These are phyloP conservation scores for Blastocladiella britannica DNA, from an alignment of 192 early-diverging fungal genomes.

Conservation along the genomic window DNA sequence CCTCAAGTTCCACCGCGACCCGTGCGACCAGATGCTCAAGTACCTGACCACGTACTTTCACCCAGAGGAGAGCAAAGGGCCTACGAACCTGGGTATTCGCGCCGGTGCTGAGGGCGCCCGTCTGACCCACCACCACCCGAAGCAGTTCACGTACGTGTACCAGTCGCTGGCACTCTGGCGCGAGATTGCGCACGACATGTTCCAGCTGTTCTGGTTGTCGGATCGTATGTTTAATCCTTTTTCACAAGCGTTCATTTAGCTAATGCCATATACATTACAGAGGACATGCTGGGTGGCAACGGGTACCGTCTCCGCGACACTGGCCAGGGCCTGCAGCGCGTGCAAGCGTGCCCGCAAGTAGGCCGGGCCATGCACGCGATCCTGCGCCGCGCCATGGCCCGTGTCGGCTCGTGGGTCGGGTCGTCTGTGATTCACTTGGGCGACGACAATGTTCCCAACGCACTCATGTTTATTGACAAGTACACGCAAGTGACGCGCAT, in stretches of 20 bases:
- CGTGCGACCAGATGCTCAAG: conserved; percentile 74
- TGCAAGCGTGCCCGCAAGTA: conserved; percentile 70
- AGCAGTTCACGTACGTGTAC: conserved; percentile 78
- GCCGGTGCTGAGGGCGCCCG: conserved; percentile 65
- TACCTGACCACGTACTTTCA: conserved; percentile 54
- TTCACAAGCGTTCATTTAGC: no score
- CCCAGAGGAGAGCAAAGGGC: conserved; percentile 34
- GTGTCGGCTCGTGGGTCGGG: conserved; percentile 77
- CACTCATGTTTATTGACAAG: conserved; percentile 94
- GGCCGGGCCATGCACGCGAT: conserved; percentile 74
- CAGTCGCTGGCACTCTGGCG: conserved; percentile 91
- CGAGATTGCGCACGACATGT: conserved; percentile 94
- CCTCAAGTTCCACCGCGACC: conserved; percentile 57
- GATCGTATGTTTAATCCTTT: no score
- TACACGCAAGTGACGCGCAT: conserved; percentile 97
- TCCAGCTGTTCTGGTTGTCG: conserved; percentile 77
- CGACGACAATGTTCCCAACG: conserved; percentile 95
- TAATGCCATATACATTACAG: no score
- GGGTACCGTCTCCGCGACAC: conserved; percentile 81
- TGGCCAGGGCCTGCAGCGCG: conserved; percentile 88
- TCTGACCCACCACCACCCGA: conserved; percentile 76
- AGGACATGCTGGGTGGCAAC: conserved; percentile 57
- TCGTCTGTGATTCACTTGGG: conserved; percentile 91
- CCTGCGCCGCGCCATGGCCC: conserved; percentile 63
- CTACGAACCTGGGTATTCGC: conserved; percentile 57